These are phyloP conservation scores for Zychaea mexicana DNA, from an alignment of 371 early-diverging fungal genomes.

Conservation along the genomic window DNA sequence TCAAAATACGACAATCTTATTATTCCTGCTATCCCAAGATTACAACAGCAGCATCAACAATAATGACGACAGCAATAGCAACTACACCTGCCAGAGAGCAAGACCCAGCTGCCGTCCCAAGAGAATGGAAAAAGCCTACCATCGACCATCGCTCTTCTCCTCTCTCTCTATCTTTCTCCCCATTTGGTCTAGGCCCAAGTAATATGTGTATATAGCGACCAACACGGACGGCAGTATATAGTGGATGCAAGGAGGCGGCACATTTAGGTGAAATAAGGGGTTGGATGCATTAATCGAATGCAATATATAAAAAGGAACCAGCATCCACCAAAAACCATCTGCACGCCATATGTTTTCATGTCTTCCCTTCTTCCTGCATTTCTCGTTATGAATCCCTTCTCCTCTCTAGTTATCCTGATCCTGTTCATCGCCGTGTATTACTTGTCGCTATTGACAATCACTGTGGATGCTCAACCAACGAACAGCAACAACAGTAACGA, in stretches of 20 bases:
- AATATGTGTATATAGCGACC: neutral
- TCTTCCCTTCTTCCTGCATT: neutral
- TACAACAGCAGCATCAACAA: neutral
- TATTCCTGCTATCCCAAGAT: slow-evolving; percentile 27
- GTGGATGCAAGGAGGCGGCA: too few relatives aligned
- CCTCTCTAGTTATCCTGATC: too few relatives aligned
- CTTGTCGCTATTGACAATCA: neutral
- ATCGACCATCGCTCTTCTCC: too few relatives aligned
- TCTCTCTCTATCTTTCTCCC: neutral
- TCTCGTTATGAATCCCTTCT: neutral
- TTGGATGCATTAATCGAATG: neutral
- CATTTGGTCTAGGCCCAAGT: neutral
- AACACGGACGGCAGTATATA: neutral
- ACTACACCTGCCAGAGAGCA: too few relatives aligned
- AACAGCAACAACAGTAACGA: too few relatives aligned
- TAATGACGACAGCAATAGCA: too few relatives aligned
- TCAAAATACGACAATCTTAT: slow-evolving; percentile 23
- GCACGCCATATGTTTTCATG: neutral
- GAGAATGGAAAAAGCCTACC: too few relatives aligned
- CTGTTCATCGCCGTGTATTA: too few relatives aligned
- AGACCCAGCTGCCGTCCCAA: too few relatives aligned
- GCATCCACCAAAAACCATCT: too few relatives aligned
- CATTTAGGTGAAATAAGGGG: neutral
- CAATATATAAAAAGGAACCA: neutral
- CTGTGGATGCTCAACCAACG: too few relatives aligned